A percentile compares a stretch with the other conserved stretches of the same genome.
Conservation (phyloP, 2,329 filamentous ascomycete genomes). For the Trichoderma sp. region DNA sequence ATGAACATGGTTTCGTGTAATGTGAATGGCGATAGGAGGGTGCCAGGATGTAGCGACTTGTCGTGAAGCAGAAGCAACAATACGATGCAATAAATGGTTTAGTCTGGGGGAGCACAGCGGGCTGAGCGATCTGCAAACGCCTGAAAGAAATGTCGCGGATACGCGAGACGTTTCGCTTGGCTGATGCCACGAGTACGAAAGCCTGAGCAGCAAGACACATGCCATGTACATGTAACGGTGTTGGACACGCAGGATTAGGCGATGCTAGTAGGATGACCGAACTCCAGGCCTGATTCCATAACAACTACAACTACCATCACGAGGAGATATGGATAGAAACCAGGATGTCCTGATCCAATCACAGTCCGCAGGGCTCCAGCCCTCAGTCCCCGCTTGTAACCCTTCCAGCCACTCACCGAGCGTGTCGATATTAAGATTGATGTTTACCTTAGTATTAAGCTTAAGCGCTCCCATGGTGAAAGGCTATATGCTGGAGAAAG, state of each 20-base stretch:
- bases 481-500: not conserved
- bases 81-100: not conserved
- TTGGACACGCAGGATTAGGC: not conserved
- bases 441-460: constrained; percentile 12
- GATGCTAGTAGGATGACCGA: not conserved
- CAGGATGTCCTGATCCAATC: not conserved
- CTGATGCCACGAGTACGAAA: not conserved
- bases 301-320: not conserved
- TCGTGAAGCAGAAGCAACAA: not conserved
- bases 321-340: not conserved
- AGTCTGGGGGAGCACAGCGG: not conserved
- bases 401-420: not conserved
- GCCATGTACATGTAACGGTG: not conserved
- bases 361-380: not conserved
- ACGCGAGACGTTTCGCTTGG: not conserved
- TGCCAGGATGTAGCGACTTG: not conserved
- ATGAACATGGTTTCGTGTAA: not conserved
- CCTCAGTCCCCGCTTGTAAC: not conserved
- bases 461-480: constrained; percentile 9
- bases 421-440: not conserved
- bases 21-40: not conserved
- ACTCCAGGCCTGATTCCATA: not conserved
- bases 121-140: not conserved
- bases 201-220: not conserved
- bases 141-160: not conserved